Conservation (phyloP, 2,329 filamentous ascomycete genomes). For the Aspergillus hortae region DNA sequence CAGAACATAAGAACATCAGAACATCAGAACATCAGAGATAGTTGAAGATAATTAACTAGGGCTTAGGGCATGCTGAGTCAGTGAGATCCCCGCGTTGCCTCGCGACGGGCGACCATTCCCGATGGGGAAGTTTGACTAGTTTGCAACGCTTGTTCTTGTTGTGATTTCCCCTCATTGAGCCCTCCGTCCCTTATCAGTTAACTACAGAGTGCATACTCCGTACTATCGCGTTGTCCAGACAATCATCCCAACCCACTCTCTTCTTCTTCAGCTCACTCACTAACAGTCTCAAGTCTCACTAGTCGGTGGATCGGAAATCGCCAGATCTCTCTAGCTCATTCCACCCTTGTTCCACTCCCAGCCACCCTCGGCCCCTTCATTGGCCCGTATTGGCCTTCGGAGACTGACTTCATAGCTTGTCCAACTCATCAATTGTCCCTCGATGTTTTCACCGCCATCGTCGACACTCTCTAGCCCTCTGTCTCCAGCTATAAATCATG, state of each 20-base stretch:
- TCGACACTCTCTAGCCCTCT: neutral
- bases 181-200: neutral
- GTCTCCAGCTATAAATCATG: slow-evolving; percentile 29
- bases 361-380: slow-evolving; percentile 12
- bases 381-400: slow-evolving; percentile 10
- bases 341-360: slow-evolving; percentile 13
- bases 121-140: slow-evolving; percentile 1
- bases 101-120: neutral
- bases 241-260: neutral
- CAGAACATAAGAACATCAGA: no score
- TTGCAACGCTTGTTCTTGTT: slow-evolving; percentile 14
- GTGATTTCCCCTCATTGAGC: slow-evolving; percentile 4
- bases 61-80: slow-evolving; percentile 1
- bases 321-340: slow-evolving; percentile 14
- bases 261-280: neutral
- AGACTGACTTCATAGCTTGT: slow-evolving; percentile 16
- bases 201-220: no score
- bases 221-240: neutral
- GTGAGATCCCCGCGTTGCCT: slow-evolving; percentile 8
- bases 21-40: no score
- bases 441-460: slow-evolving; percentile 2
- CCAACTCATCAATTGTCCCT: slow-evolving; percentile 12
- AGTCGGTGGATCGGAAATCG: slow-evolving; percentile 2
- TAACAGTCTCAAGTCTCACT: slow-evolving; percentile 11
- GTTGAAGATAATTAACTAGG: neutral